Base-by-base conservation (phyloP, 1,284 basidiomycete genomes). In the Marasmius sp. region DNA sequence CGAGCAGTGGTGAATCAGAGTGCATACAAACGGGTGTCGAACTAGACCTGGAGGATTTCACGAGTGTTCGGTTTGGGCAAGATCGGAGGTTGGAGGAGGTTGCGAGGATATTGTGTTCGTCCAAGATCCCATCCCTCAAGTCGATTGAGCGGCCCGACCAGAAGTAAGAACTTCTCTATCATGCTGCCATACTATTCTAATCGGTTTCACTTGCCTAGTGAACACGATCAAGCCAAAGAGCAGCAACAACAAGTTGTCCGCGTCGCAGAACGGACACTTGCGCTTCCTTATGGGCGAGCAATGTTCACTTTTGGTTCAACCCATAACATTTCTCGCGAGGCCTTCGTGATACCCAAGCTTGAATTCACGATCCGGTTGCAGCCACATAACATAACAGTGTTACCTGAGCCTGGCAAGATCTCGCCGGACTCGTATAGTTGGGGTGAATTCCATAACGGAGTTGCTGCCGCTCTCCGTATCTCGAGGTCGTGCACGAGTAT, bases 381-480 rank as follows among this genome's bases (percentile, higher is more conserved):
- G 60, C 86, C 91, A 34, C 77, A 87, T 65, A 91, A 90, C 66
- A 73, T 87, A 37, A 78, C 82, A 9, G 81, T 92, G 43, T 72
- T 81, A 2, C 85, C 89, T 0, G 91, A 93, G 64, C 67, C 75
- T 33, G 86, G 86, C 45, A 91, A 88, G 71, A 83, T 92, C 60
- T 78, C 84, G 5, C 67, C 73, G 3, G 95, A 97, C 49, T 88
- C 87, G 43, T 75, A 87, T 9, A 87, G 85, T 61, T 99, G 97
- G 97, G 95, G 95, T 16, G 92, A 95, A 64, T 99, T 99, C 75
- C 96, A 99, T 76, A 97, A 97, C 65, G 97, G 97, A 16, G 96
- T 97, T 0, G 93, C 95, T 1, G 92, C 94, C 1, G 97, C 92
- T 1, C 76, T 99, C 60, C 87, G 92, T 5, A 88, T 95, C 57